These are phyloP conservation scores for Amylocystis lapponica DNA, from an alignment of 768 basidiomycete species.

Conservation along the genomic window DNA sequence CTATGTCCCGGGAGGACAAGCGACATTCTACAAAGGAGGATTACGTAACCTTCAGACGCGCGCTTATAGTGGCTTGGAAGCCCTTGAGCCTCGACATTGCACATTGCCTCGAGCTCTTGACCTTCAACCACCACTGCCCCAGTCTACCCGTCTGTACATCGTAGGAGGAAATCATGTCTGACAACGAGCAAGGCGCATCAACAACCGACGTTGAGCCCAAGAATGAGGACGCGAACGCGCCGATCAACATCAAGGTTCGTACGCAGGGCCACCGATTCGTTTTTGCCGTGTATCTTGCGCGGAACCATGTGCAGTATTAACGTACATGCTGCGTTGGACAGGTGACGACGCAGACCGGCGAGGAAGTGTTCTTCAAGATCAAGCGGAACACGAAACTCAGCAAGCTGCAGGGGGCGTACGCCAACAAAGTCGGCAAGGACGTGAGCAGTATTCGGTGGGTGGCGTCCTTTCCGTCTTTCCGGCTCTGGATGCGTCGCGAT, in stretches of 20 bases:
- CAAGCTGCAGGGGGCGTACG: slow-evolving; percentile 92
- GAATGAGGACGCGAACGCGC: slow-evolving; percentile 49
- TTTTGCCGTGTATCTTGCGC: not conserved
- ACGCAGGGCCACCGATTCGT: not conserved
- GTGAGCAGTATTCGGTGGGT: slow-evolving; percentile 80
- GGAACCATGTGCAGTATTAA: not conserved
- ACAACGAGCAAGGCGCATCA: slow-evolving; percentile 33
- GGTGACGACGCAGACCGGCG: slow-evolving; percentile 72
- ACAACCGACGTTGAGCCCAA: slow-evolving; percentile 42
- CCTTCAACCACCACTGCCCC: slow-evolving; percentile 7
- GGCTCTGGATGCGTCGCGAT: slow-evolving; percentile 1
- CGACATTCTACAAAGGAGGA: no score
- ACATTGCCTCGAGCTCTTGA: not conserved
- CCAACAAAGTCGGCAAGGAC: slow-evolving; percentile 88
- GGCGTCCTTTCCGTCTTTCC: slow-evolving; percentile 1
- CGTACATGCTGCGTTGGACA: slow-evolving; percentile 22
- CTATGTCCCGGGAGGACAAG: no score
- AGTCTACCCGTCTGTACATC: slow-evolving; percentile 1
- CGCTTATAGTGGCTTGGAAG: no score
- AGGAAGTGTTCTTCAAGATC: slow-evolving; percentile 97
- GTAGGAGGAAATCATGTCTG: slow-evolving; percentile 55
- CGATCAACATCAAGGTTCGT: slow-evolving; percentile 77
- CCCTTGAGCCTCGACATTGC: not conserved
- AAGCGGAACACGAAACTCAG: slow-evolving; percentile 88
- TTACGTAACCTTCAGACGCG: no score